Evolutionary conservation across 2,329 filamentous ascomycete species (phyloP).

Genomic region (Monosporascus sp.): DNA sequence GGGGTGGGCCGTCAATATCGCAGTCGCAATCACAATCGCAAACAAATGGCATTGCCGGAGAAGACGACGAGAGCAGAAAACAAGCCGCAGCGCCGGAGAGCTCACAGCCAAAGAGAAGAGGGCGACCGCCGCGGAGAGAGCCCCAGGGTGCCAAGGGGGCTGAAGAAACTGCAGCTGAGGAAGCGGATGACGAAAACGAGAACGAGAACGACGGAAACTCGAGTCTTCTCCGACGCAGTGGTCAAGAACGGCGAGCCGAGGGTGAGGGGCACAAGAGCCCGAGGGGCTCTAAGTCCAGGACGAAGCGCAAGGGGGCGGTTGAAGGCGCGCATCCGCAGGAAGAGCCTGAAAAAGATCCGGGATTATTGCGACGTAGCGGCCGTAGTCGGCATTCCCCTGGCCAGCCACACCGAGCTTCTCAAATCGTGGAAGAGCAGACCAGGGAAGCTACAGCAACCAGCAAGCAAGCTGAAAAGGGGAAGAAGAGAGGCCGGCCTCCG

Average conservation of each 20-base stretch:
- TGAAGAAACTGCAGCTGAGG: slow-evolving; percentile 17
- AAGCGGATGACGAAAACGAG: slow-evolving; percentile 27
- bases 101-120: slow-evolving; percentile 5
- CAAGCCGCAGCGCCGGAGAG: slow-evolving; percentile 1
- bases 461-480: slow-evolving; percentile 4
- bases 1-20: slow-evolving; percentile 16
- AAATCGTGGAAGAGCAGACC: neutral
- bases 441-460: neutral
- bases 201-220: slow-evolving; percentile 20
- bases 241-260: slow-evolving; percentile 12
- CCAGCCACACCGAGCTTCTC: neutral
- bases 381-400: neutral
- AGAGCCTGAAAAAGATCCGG: neutral
- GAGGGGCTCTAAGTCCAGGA: neutral
- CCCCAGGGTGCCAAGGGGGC: slow-evolving; percentile 3
- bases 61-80: slow-evolving; percentile 1
- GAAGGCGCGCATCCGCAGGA: neutral
- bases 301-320: slow-evolving; percentile 1
- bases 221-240: slow-evolving; percentile 20
- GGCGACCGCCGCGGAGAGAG: slow-evolving; percentile 10
- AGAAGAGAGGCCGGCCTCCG: slow-evolving; percentile 8
- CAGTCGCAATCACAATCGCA: neutral
- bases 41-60: too few relatives aligned
- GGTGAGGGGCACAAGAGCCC: slow-evolving; percentile 1
- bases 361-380: neutral